phyloP scores from a whole-genome alignment of 331 rosid genomes.

The Phaseolus coccineus region DNA sequence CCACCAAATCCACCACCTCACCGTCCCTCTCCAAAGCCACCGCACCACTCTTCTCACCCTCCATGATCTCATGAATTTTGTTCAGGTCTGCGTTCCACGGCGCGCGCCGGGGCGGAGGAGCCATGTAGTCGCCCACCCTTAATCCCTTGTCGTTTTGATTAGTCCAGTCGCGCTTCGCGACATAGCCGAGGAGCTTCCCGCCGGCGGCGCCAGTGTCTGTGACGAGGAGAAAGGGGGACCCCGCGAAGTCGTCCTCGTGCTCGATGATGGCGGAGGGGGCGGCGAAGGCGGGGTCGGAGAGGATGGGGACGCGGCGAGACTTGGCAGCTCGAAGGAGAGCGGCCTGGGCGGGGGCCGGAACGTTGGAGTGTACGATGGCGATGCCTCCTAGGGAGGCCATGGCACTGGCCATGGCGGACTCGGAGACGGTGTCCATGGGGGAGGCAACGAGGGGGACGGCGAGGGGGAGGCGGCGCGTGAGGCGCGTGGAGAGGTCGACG shows the following conservation, averaged over 20 bases:
- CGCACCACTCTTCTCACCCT: constrained; percentile 44
- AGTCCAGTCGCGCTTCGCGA: constrained; percentile 58
- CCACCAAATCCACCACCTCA: constrained; percentile 67
- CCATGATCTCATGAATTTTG: constrained; percentile 48
- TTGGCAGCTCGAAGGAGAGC: constrained; percentile 67
- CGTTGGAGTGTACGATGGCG: constrained; percentile 77
- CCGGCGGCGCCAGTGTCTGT: constrained; percentile 61
- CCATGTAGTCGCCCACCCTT: constrained; percentile 61
- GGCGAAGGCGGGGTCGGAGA: constrained; percentile 59
- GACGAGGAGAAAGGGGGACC: constrained; percentile 64
- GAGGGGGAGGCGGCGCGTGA: constrained; percentile 73
- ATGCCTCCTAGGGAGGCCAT: constrained; percentile 92
- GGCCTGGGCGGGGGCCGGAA: constrained; percentile 64
- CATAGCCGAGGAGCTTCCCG: constrained; percentile 70
- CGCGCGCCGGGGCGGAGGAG: constrained; percentile 40
- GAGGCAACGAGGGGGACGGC: constrained; percentile 80
- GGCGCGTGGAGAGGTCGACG: constrained; percentile 65
- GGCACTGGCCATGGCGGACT: constrained; percentile 75
- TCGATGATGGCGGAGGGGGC: constrained; percentile 57
- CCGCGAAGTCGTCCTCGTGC: constrained; percentile 57
- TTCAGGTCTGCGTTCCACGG: constrained; percentile 64
- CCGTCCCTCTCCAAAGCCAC: constrained; percentile 58
- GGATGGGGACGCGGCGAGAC: constrained; percentile 76
- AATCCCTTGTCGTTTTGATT: constrained; percentile 49
- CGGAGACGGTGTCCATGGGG: constrained; percentile 98